Percentiles rank a stretch among this genome's conserved stretches.
Conservation (phyloP, 306 rosid genomes). For the Cyamopsis tetragonoloba region DNA sequence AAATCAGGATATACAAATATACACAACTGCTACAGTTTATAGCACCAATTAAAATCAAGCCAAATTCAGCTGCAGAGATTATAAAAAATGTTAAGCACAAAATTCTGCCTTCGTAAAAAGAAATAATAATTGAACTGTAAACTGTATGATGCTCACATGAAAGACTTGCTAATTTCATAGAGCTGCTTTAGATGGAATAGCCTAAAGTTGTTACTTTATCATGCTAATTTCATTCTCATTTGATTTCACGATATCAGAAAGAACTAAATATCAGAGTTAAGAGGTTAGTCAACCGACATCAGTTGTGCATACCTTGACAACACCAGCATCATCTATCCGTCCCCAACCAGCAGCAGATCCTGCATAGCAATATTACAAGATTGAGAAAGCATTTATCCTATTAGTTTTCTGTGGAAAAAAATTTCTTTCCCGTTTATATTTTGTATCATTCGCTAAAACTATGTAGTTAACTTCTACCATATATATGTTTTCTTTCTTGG, state of each 20-base stretch:
- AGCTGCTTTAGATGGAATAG: not conserved
- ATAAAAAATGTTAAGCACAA: not conserved
- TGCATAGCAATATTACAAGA: conserved; percentile 30
- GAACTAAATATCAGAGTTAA: not conserved
- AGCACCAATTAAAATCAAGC: not conserved
- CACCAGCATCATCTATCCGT: conserved; percentile 91
- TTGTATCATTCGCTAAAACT: not conserved
- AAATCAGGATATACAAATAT: not conserved
- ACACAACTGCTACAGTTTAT: not conserved
- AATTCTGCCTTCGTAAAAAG: not conserved
- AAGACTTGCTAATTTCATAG: not conserved
- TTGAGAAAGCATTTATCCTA: conserved; percentile 20
- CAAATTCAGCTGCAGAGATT: not conserved
- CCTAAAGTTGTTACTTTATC: not conserved
- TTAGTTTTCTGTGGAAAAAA: conserved; percentile 11
- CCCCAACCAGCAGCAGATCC: conserved; percentile 99
- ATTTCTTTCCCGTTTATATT: not conserved
- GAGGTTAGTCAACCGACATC: not conserved
- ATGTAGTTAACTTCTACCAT: not conserved
- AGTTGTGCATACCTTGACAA: conserved; percentile 71
- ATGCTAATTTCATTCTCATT: conserved; percentile 9
- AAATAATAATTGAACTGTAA: not conserved
- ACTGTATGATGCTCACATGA: not conserved
- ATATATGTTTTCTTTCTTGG: not conserved
- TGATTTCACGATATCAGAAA: not conserved